Evolutionary conservation across 805 yeast genomes (phyloP), one percentile per base, ranked within the genome.

Genomic region (Tetrapisispora pingtungensis): DNA sequence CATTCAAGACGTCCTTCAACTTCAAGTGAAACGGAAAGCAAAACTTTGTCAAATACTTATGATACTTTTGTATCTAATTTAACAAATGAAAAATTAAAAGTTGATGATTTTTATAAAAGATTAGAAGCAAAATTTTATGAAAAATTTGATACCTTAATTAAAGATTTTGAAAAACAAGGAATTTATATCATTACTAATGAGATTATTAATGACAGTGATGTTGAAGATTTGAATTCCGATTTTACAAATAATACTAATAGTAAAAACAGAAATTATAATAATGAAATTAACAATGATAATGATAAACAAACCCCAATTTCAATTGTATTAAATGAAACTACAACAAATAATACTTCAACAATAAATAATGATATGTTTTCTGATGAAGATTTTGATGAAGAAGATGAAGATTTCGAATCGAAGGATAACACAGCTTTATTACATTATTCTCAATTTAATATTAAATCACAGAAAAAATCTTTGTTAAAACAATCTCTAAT

Each of bases 401-500:
- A 62, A 7, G 68, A 66, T 10, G 69, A 64, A 8, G 68, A 65
- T 10, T 69, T 65, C 42, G 69, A 67, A 15, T 49, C 60, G 4
- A 58, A 54, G n/a, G 66, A 65, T 26, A 69, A 74, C 47, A 68
- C 79, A 15, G 78, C 80, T 0, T 62, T 77, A 40, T 59, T 78
- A 42, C 65, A 66, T 43, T 76, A 72, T 44, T 62, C 68, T 10
- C 78, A 77, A 54, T 67, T 77, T 46, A 70, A 73, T 46, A 61
- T 71, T 37, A 72, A 72, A 38, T 57, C 66, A 32, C 80, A 78
- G 64, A 70, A 69, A 51, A 67, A 74, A 48, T 77, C 85, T 49
- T 75, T 85, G n/a, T 68, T 84, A 53, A 83, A 81, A 62, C 80
- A 79, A 55, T 69, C 84, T 36, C 67, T 82, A 12, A 71, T 75